Base-by-base conservation (phyloP, 2,329 filamentous ascomycete genomes). In the Penicillium brevicompactum region DNA sequence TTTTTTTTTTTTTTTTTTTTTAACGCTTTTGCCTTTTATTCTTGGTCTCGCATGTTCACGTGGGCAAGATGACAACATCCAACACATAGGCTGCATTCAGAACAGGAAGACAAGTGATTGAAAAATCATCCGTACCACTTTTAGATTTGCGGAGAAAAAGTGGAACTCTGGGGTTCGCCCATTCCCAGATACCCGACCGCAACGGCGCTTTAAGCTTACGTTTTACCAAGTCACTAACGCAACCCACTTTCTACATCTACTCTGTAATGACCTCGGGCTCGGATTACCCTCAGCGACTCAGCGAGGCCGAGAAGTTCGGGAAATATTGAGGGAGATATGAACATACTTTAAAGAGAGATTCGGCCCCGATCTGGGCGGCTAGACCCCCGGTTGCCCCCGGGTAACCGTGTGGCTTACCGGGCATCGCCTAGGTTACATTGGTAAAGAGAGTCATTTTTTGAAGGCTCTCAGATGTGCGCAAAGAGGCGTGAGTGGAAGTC, bases 221-320 rank as follows among this genome's bases (percentile, higher is more conserved):
- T 14, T 45, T 30, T 30, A 22, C 42, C 16, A 32, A 30, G 22
- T 16, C 22, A 7, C 7, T 32, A 32, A 16, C 43, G 43, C 43
- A 45, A 18, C 43, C 43, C 43, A 45, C 43, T 45, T 45, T 45
- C 43, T 30, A 27, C 41, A 18, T 41, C 41, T 8, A 14, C n/a
- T 18, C 18, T 18, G 18, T 18, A 18, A 1, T 43, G 24, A 22
- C 30, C n/a, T 55, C 53, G 53, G 53, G 47, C 16, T 32, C 13
- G 8, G 48, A 18, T 55, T 55, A 21, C 53, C 47, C 31, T 49
- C 14, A 22, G 42, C 22, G 5, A 16, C 31, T 49, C 14, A 22
- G 42, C 22, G 5, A 16, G 37, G 14, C 7, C 13, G n/a, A n/a
- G 16, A 38, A 2, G 14, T 13, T 34, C 32, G 24, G 37, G 34